Conservation (phyloP, 2,329 filamentous ascomycete species). For the Ophiostoma populinum region DNA sequence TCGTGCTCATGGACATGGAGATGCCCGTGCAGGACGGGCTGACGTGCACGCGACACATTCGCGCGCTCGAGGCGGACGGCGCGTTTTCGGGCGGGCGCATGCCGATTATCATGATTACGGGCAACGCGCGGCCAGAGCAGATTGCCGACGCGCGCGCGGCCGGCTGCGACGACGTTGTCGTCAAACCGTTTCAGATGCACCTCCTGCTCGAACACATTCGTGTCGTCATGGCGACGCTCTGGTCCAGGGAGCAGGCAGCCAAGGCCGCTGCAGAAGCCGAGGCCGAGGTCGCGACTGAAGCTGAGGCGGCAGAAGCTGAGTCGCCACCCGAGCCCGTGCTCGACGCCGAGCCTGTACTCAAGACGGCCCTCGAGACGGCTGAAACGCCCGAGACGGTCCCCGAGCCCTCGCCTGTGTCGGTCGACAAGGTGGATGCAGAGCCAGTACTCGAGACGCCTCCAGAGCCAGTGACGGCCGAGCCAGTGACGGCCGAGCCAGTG, state of each 20-base stretch:
- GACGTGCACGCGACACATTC: conserved; percentile 46
- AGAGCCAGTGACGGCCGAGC: not conserved
- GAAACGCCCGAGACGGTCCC: not conserved
- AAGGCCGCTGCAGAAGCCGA: not conserved
- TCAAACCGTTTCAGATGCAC: conserved; percentile 53
- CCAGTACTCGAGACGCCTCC: too few relatives aligned
- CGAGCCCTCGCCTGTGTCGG: not conserved
- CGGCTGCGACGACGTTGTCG: conserved; percentile 46
- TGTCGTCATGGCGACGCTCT: conserved; percentile 20
- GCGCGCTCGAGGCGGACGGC: conserved; percentile 39
- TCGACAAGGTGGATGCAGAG: not conserved
- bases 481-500: too few relatives aligned
- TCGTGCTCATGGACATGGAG: conserved; percentile 61
- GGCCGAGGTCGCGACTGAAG: not conserved
- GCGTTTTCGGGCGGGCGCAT: conserved; percentile 33
- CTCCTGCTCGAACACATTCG: conserved; percentile 44
- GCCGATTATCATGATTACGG: conserved; percentile 49
- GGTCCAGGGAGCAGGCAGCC: conserved; percentile 5
- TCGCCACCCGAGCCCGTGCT: too few relatives aligned
- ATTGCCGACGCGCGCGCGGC: conserved; percentile 30
- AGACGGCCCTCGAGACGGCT: not conserved
- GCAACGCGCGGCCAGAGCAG: conserved; percentile 49
- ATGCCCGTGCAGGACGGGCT: conserved; percentile 61
- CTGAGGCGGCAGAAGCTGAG: not conserved
- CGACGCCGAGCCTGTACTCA: not conserved